Evolutionary conservation across 2,329 filamentous ascomycete genomes (phyloP).

Genomic region (Arthroderma sp.): DNA sequence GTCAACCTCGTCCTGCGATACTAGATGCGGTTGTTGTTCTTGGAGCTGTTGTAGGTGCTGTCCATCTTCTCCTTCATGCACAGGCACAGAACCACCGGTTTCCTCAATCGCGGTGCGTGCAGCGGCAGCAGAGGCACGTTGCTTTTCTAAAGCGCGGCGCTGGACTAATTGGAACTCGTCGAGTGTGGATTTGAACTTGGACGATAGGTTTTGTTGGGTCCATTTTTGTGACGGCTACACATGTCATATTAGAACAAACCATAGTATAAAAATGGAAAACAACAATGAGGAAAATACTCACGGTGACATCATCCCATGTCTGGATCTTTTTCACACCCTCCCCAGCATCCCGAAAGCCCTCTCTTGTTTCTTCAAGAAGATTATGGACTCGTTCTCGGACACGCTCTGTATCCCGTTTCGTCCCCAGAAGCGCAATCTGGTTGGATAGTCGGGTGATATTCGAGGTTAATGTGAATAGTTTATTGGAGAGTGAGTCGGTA

Average conservation of each 20-base stretch:
- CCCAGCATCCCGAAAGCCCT: constrained; percentile 79
- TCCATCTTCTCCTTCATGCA: constrained; percentile 32
- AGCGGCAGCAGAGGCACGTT: constrained; percentile 72
- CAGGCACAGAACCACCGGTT: constrained; percentile 20
- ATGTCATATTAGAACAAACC: constrained; percentile 9
- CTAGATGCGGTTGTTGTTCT: constrained; percentile 65
- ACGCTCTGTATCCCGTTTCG: constrained; percentile 78
- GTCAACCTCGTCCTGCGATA: constrained; percentile 86
- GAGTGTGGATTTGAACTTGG: constrained; percentile 79
- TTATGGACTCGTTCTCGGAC: constrained; percentile 83
- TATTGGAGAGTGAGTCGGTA: constrained; percentile 70
- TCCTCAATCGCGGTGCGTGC: constrained; percentile 68
- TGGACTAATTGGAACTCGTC: constrained; percentile 90
- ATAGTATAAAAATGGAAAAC: not conserved
- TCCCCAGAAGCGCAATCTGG: constrained; percentile 76
- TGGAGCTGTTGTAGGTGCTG: constrained; percentile 60
- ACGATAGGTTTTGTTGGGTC: constrained; percentile 85
- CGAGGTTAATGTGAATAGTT: constrained; percentile 76
- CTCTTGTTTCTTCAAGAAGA: constrained; percentile 71
- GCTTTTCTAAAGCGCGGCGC: constrained; percentile 77
- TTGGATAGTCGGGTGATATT: constrained; percentile 75
- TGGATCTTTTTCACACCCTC: constrained; percentile 90
- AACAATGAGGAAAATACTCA: constrained; percentile 29
- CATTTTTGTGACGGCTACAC: constrained; percentile 82
- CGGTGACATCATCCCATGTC: constrained; percentile 70